These are phyloP conservation scores for Heterobasidion annosum DNA, from an alignment of 1,284 basidiomycete species.

Conservation along the genomic window DNA sequence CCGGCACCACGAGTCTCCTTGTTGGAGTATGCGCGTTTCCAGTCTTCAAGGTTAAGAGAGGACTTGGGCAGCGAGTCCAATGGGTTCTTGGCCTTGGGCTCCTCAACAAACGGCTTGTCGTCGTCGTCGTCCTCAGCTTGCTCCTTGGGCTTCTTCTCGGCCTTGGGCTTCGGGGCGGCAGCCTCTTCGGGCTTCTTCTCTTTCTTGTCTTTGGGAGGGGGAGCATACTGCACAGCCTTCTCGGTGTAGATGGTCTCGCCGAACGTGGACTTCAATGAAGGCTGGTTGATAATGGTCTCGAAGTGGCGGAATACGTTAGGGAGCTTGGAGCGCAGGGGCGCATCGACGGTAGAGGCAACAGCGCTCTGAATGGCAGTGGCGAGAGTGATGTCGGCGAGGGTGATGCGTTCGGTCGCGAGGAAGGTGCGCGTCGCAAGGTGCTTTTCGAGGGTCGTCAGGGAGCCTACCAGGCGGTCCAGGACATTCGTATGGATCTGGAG, in stretches of 20 bases:
- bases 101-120: conserved; percentile 46
- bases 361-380: conserved; percentile 50
- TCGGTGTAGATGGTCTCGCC: conserved; percentile 56
- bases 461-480: conserved; percentile 43
- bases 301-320: conserved; percentile 79
- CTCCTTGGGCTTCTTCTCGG: conserved; percentile 50
- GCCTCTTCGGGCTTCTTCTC: conserved; percentile 40
- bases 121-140: conserved; percentile 58
- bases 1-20: conserved; percentile 80
- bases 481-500: conserved; percentile 46
- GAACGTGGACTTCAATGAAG: conserved; percentile 61
- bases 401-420: conserved; percentile 91
- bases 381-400: conserved; percentile 80
- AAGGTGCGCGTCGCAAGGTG: conserved; percentile 79
- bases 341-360: conserved; percentile 50
- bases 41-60: conserved; percentile 92
- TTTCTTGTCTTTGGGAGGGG: conserved; percentile 71
- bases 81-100: conserved; percentile 88
- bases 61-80: conserved; percentile 90
- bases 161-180: conserved; percentile 42
- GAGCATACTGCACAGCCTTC: conserved; percentile 63
- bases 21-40: conserved; percentile 98
- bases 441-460: conserved; percentile 61
- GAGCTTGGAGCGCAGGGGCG: conserved; percentile 52
- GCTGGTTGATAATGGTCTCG: conserved; percentile 82